Percentiles rank a stretch among this genome's conserved stretches.
These are phyloP conservation scores for Herpetomonas tarakana DNA, from an alignment of 208 protist species.

Conservation along the genomic window DNA sequence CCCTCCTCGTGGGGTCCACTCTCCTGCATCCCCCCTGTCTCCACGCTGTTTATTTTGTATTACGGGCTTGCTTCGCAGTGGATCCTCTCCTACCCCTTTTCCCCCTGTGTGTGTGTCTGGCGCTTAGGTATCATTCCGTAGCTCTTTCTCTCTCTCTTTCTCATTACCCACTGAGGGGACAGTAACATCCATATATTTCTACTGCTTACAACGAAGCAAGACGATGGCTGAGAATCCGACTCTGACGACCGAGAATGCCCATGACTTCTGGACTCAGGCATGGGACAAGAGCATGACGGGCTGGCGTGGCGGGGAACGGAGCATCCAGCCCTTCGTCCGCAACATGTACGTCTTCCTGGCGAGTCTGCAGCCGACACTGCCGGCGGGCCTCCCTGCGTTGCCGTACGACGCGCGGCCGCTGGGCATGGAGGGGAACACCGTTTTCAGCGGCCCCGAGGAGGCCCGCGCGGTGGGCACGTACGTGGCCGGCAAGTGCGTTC, in stretches of 20 bases:
- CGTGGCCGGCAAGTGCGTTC: constrained; percentile 33
- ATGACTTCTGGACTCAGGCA: constrained; percentile 41
- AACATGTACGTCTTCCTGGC: constrained; percentile 31
- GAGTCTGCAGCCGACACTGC: constrained; percentile 12
- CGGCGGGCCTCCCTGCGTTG: neutral
- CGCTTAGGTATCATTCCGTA: no score
- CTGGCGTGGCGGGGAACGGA: constrained; percentile 31
- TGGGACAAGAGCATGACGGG: constrained; percentile 35
- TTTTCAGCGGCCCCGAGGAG: constrained; percentile 21
- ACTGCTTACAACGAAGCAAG: neutral
- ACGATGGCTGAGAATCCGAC: neutral
- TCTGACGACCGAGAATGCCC: constrained; percentile 18
- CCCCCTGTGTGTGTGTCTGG: no score
- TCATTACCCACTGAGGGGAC: no score
- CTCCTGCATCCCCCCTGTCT: no score
- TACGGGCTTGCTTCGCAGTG: no score
- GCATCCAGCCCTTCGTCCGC: constrained; percentile 37
- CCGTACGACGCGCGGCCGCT: constrained; percentile 16
- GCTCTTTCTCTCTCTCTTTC: no score
- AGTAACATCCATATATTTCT: neutral
- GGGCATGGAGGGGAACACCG: constrained; percentile 7
- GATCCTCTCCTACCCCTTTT: no score
- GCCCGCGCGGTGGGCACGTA: constrained; percentile 29
- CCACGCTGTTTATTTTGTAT: no score
- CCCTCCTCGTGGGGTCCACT: no score